Conservation (phyloP, 345 rosid genomes). For the Mangifera indica region DNA sequence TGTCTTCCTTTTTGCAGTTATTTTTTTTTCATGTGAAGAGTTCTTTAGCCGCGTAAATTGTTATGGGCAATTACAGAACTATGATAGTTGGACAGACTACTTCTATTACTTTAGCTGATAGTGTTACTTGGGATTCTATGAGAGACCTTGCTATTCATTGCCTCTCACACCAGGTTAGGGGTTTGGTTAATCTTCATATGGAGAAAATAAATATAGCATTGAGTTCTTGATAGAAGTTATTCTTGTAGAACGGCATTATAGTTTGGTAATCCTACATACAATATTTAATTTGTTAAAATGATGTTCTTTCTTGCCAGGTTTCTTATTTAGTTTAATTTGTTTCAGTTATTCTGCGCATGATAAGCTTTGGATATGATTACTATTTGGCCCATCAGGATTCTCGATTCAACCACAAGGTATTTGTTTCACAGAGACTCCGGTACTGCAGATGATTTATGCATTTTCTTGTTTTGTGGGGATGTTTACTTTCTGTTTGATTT, state of each 20-base stretch:
- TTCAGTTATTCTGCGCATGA: slow-evolving; percentile 81
- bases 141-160: background rate
- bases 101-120: background rate
- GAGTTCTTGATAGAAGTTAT: background rate
- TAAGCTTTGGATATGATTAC: slow-evolving; percentile 92
- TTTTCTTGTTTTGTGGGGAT: background rate
- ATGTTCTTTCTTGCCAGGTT: background rate
- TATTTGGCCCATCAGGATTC: slow-evolving; percentile 64
- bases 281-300: background rate
- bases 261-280: background rate
- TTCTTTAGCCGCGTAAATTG: background rate
- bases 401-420: slow-evolving; percentile 71
- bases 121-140: too few species aligned
- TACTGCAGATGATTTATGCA: background rate
- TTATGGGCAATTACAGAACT: background rate
- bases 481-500: slow-evolving; percentile 7
- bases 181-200: too few species aligned
- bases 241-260: background rate
- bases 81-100: background rate
- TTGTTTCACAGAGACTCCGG: background rate
- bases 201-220: background rate
- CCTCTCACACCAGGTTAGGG: too few species aligned
- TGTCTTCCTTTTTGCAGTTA: background rate
- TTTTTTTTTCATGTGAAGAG: slow-evolving; percentile 3
- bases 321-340: slow-evolving; percentile 6